A percentile compares a stretch with the other conserved stretches of the same genome.
Evolutionary conservation across 805 yeast species (phyloP).

Genomic region (Wickerhamomyces subpelliculosus): DNA sequence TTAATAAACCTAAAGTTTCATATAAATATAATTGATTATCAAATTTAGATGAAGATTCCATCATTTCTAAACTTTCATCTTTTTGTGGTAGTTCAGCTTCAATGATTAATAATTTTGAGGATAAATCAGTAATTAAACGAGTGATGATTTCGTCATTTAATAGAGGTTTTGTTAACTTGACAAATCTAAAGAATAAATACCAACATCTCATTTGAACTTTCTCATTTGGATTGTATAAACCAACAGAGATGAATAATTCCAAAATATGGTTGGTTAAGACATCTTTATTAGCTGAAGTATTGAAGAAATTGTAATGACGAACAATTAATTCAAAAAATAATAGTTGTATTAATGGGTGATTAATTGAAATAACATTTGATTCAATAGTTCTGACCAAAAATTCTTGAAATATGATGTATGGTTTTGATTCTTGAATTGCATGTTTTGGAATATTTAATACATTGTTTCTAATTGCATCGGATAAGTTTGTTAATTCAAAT

Average conservation of each 20-base stretch:
- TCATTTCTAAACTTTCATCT: conserved; percentile 50
- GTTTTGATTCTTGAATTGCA: conserved; percentile 59
- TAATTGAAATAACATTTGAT: conserved; percentile 40
- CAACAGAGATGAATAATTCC: conserved; percentile 75
- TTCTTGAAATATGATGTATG: conserved; percentile 54
- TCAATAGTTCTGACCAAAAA: conserved; percentile 47
- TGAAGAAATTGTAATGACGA: conserved; percentile 65
- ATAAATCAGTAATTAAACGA: conserved; percentile 51
- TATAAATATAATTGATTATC: conserved; percentile 76
- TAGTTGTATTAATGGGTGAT: conserved; percentile 78
- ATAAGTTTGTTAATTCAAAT: conserved; percentile 69
- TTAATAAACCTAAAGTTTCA: conserved; percentile 79
- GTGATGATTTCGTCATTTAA: conserved; percentile 44
- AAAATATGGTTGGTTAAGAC: conserved; percentile 56
- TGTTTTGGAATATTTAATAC: conserved; percentile 63
- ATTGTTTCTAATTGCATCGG: conserved; percentile 76
- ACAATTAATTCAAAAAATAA: conserved; percentile 80
- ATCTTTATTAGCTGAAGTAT: conserved; percentile 35
- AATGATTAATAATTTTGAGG: conserved; percentile 53
- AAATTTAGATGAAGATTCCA: conserved; percentile 47
- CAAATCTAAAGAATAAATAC: conserved; percentile 81
- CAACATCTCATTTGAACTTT: conserved; percentile 82
- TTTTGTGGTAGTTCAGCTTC: conserved; percentile 44
- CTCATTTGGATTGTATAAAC: conserved; percentile 67
- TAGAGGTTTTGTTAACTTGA: conserved; percentile 67